A percentile compares a stretch with the other conserved stretches of the same genome.
Evolutionary conservation across 495 filamentous ascomycete species (phyloP).

Genomic region (Neurospora pannonica): DNA sequence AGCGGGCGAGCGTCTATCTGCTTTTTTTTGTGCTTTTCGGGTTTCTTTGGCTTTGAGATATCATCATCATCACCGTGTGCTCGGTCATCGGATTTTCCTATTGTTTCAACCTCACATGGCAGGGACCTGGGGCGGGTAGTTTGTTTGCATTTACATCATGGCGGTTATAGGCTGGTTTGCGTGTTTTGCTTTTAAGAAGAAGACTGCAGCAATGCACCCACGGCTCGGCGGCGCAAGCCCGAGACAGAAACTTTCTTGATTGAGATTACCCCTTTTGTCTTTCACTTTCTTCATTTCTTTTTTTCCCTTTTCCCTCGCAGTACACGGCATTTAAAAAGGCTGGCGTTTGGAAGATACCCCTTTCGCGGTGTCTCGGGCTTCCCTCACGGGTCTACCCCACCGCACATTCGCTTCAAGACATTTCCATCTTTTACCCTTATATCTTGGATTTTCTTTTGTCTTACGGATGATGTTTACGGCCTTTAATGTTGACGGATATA

Average conservation of each 20-base stretch:
- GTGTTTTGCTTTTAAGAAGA: slow-evolving; percentile 29
- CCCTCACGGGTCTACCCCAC: slow-evolving; percentile 11
- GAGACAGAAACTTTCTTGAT: slow-evolving; percentile 29
- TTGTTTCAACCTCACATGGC: slow-evolving; percentile 28
- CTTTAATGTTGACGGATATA: slow-evolving; percentile 29
- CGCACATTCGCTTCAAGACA: slow-evolving; percentile 23
- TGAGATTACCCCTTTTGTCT: slow-evolving; percentile 4
- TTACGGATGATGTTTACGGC: slow-evolving; percentile 38
- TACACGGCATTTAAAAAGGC: slow-evolving; percentile 30
- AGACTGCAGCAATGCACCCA: slow-evolving; percentile 44
- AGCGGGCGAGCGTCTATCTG: slow-evolving; percentile 34
- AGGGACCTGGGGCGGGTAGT: slow-evolving; percentile 35
- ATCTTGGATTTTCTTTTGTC: slow-evolving; percentile 29
- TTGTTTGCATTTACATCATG: slow-evolving; percentile 42
- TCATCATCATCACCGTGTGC: slow-evolving; percentile 30
- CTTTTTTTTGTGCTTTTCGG: slow-evolving; percentile 3
- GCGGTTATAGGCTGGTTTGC: slow-evolving; percentile 31
- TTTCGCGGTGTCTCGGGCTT: slow-evolving; percentile 12
- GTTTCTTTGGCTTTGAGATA: slow-evolving; percentile 17
- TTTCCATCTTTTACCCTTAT: slow-evolving; percentile 13
- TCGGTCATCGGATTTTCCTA: slow-evolving; percentile 30
- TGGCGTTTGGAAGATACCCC: slow-evolving; percentile 31
- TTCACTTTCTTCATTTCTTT: slow-evolving; percentile 7
- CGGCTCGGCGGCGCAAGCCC: slow-evolving; percentile 30
- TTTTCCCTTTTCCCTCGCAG: slow-evolving; percentile 6